These are phyloP conservation scores for Phlebiopsis gigantea DNA, from an alignment of 768 basidiomycete species.

Conservation along the genomic window DNA sequence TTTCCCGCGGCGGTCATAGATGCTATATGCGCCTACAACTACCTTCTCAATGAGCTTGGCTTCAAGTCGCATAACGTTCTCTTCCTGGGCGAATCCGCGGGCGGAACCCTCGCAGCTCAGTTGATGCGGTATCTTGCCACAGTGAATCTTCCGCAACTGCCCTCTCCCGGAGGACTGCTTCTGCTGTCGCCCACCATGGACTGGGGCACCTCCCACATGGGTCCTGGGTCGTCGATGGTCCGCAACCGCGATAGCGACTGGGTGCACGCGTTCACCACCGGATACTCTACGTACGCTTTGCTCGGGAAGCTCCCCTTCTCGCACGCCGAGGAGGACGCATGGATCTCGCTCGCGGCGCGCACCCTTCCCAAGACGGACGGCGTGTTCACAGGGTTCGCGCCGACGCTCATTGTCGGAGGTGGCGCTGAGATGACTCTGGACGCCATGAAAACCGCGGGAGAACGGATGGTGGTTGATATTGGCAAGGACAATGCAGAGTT, in stretches of 20 bases:
- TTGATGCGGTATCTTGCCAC: slow-evolving; percentile 33
- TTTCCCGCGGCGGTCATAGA: slow-evolving; percentile 54
- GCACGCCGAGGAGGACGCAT: slow-evolving; percentile 10
- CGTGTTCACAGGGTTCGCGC: slow-evolving; percentile 23
- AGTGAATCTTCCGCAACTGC: slow-evolving; percentile 15
- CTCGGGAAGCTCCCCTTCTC: slow-evolving; percentile 8
- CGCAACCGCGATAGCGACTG: slow-evolving; percentile 9
- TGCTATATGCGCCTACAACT: slow-evolving; percentile 43
- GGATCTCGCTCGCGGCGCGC: slow-evolving; percentile 19
- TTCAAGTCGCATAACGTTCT: slow-evolving; percentile 41
- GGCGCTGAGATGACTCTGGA: slow-evolving; percentile 27
- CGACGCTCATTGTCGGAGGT: slow-evolving; percentile 20
- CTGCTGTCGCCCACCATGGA: slow-evolving; percentile 30
- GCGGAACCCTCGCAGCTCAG: slow-evolving; percentile 41
- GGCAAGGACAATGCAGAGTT: slow-evolving; percentile 16
- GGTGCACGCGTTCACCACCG: slow-evolving; percentile 9
- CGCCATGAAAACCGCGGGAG: slow-evolving; percentile 20
- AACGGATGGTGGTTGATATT: slow-evolving; percentile 23
- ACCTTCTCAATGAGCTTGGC: slow-evolving; percentile 38
- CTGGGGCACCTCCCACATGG: slow-evolving; percentile 15
- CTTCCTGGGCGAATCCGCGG: slow-evolving; percentile 50
- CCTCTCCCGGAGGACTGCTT: slow-evolving; percentile 26
- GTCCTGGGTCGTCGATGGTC: slow-evolving; percentile 2
- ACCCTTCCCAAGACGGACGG: slow-evolving; percentile 2
- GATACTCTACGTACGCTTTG: slow-evolving; percentile 12